Evolutionary conservation across 352 stramenopile species (phyloP), one percentile per base, ranked within the genome.

Genomic region (Pythium dissimile): DNA sequence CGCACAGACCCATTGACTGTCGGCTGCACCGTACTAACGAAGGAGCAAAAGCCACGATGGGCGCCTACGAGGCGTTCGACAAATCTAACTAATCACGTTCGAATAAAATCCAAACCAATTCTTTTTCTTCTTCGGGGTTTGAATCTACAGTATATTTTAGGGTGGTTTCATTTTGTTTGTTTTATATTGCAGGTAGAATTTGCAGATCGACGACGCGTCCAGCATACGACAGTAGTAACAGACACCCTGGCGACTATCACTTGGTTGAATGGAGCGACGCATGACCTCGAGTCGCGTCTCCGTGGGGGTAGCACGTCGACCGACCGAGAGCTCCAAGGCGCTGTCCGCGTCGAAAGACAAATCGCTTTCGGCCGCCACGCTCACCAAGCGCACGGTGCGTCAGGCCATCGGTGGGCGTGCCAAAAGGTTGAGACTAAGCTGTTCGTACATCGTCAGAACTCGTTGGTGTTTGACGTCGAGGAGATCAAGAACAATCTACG

Each of bases 371-470:
- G 64, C 73, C 3, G 71, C 77, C 50, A 77, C 77, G 6, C 57
- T 88, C 5, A 85, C 75, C 9, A 86, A 85, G 52, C 84, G 82
- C 45, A 84, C 75, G 21, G 75, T 84, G 28, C 6, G 67, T 27
- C 13, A 9, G 37, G 9, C 16, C 6, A 43, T 10, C 8, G 26
- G 5, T 21, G 0, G 31, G 31, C 8, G 31, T 37, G 31, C 8
- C 8, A 8, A 13, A 13, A 37, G 13, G 8, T 13, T 13, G 8
- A 13, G 31, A 37, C n/a, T n/a, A n/a, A n/a, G n/a, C n/a, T n/a
- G n/a, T n/a, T n/a, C n/a, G n/a, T n/a, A n/a, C n/a, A n/a, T n/a
- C n/a, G n/a, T n/a, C 34, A 88, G 75, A 85, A 77, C 42, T 66
- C 66, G 8, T 54, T 88, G 9, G 71, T 69, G 10, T 71, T 53